phyloP scores from a whole-genome alignment of 345 rosid species.

The Cochlearia excelsa region DNA sequence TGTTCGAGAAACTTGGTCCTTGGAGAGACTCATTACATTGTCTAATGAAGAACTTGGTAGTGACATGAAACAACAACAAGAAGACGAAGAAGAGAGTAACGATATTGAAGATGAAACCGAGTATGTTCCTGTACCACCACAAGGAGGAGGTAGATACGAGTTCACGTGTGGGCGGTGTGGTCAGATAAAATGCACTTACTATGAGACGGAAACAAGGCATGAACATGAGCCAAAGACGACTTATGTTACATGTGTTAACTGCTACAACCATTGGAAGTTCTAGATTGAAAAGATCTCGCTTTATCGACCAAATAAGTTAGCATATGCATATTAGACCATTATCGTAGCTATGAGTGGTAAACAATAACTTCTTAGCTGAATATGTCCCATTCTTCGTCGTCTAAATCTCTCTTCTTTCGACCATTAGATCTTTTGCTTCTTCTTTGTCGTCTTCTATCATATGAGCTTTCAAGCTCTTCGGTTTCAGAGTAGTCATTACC shows the following conservation, averaged over 20 bases:
- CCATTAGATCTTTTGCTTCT: conserved; percentile 31
- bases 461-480: conserved; percentile 38
- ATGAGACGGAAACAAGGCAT: conserved; percentile 97
- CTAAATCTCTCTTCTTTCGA: conserved; percentile 28
- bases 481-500: conserved; percentile 45
- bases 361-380: neutral
- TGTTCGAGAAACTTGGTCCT: conserved; percentile 85
- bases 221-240: conserved; percentile 99
- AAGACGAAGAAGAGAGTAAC: conserved; percentile 40
- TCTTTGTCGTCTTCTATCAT: conserved; percentile 21
- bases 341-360: neutral
- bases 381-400: conserved; percentile 25
- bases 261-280: conserved; percentile 91
- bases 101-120: conserved; percentile 75
- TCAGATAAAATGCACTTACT: conserved; percentile 73
- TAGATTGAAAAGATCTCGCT: conserved; percentile 40
- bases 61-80: conserved; percentile 49
- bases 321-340: neutral
- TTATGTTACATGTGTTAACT: conserved; percentile 85
- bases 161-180: conserved; percentile 74
- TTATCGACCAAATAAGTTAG: no score
- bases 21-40: conserved; percentile 68
- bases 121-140: conserved; percentile 43
- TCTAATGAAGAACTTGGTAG: conserved; percentile 92
- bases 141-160: conserved; percentile 87